phyloP scores from a whole-genome alignment of 306 rosid genomes.

The Alnus glutinosa region DNA sequence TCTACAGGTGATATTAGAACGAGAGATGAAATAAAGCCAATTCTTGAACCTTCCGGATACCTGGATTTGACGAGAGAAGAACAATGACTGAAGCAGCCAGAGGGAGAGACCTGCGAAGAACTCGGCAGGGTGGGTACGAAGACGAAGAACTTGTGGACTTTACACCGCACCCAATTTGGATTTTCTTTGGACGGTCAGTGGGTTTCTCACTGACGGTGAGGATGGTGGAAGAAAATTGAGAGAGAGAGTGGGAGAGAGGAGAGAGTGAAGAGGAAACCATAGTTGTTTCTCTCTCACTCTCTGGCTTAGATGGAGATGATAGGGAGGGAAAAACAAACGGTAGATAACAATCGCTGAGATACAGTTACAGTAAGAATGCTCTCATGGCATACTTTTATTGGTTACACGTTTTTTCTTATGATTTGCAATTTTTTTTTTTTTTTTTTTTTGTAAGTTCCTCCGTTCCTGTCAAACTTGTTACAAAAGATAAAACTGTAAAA shows the following conservation, averaged over 20 bases:
- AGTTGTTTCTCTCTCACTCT: slow-evolving; percentile 26
- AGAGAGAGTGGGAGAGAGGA: slow-evolving; percentile 46
- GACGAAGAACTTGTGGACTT: slow-evolving; percentile 17
- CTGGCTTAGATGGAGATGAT: slow-evolving; percentile 25
- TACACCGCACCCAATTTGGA: slow-evolving; percentile 24
- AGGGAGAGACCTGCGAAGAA: slow-evolving; percentile 61
- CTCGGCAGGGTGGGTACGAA: slow-evolving; percentile 28
- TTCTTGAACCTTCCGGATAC: slow-evolving; percentile 24
- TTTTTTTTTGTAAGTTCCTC: no score
- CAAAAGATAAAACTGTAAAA: no score
- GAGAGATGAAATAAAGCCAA: neutral
- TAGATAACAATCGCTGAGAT: slow-evolving; percentile 14
- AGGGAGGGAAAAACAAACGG: slow-evolving; percentile 29
- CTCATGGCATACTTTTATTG: neutral
- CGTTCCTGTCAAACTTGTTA: no score
- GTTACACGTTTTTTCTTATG: neutral
- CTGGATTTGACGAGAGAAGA: slow-evolving; percentile 77
- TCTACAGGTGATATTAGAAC: slow-evolving; percentile 1
- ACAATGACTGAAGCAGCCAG: slow-evolving; percentile 72
- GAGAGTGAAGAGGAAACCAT: slow-evolving; percentile 65
- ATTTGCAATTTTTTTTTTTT: no score
- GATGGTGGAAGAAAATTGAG: slow-evolving; percentile 36
- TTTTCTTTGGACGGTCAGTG: slow-evolving; percentile 25
- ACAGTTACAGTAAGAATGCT: neutral
- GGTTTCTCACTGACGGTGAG: slow-evolving; percentile 26